These are phyloP conservation scores for Pelargonium myrrhifolium DNA, from an alignment of 441 rosid genomes.

Conservation along the genomic window DNA sequence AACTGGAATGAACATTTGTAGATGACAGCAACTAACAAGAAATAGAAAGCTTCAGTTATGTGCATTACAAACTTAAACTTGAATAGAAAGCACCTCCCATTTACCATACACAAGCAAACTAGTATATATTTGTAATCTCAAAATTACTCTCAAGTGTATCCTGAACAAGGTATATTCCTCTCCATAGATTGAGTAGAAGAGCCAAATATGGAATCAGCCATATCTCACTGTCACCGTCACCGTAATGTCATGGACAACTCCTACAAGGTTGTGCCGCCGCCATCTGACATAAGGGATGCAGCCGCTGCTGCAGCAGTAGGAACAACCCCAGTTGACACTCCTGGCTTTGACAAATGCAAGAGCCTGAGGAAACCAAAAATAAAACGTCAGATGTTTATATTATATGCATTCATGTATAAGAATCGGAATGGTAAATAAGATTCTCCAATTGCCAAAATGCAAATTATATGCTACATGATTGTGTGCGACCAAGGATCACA, in stretches of 20 bases:
- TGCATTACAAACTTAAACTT: too few species aligned
- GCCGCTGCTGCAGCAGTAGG: conserved; percentile 96
- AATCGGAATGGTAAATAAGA: too few species aligned
- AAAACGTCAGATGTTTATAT: conserved; percentile 9
- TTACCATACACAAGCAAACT: too few species aligned
- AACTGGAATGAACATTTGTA: too few species aligned
- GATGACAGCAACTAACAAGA: too few species aligned
- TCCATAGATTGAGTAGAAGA: not conserved
- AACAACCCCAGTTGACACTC: conserved; percentile 72
- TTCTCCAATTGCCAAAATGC: too few species aligned
- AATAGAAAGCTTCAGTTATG: too few species aligned
- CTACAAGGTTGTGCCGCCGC: conserved; percentile 73
- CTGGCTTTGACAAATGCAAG: conserved; percentile 80
- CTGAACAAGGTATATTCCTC: not conserved
- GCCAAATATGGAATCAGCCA: not conserved
- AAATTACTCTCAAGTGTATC: not conserved
- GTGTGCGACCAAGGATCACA: too few species aligned
- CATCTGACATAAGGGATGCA: conserved; percentile 97
- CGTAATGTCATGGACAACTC: not conserved
- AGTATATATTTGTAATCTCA: too few species aligned
- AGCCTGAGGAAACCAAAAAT: conserved; percentile 38
- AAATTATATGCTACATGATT: too few species aligned
- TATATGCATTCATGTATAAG: too few species aligned
- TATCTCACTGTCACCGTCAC: not conserved
- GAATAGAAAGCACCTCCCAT: too few species aligned